phyloP scores from a whole-genome alignment of 306 rosid species.

The Vigna hirtella region DNA sequence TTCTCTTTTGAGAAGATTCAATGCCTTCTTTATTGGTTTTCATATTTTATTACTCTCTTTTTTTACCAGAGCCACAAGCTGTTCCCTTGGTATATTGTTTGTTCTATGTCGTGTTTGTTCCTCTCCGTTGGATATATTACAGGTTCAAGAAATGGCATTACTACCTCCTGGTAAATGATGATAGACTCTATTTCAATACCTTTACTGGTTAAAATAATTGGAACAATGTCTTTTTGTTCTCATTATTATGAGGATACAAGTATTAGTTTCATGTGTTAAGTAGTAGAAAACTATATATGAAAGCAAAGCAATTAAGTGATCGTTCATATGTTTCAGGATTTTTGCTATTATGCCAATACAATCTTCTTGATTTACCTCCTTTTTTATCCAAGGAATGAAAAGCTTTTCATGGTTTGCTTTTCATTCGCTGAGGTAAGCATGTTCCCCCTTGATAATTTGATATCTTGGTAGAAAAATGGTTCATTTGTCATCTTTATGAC shows the following conservation, averaged over 20 bases:
- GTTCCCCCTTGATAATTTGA: constrained; percentile 19
- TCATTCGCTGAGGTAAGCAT: constrained; percentile 84
- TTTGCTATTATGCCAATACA: constrained; percentile 85
- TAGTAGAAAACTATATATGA: constrained; percentile 5
- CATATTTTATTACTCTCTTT: not conserved
- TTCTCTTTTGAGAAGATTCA: not conserved
- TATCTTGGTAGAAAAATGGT: not conserved
- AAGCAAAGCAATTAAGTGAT: constrained; percentile 38
- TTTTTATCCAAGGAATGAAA: constrained; percentile 73
- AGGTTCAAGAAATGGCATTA: constrained; percentile 95
- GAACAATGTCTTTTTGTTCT: constrained; percentile 11
- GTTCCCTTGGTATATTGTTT: constrained; percentile 78
- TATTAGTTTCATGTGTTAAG: not conserved
- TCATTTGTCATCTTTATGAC: constrained; percentile 31
- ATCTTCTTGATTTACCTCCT: constrained; percentile 75
- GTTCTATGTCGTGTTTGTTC: constrained; percentile 76
- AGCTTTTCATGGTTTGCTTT: constrained; percentile 81
- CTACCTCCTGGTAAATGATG: constrained; percentile 78
- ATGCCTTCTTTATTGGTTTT: not conserved
- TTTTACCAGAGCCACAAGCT: constrained; percentile 77
- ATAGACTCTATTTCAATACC: constrained; percentile 16
- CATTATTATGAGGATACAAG: constrained; percentile 12
- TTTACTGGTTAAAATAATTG: not conserved
- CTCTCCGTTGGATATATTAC: constrained; percentile 94
- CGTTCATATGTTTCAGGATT: constrained; percentile 62